phyloP scores from a whole-genome alignment of 2,329 filamentous ascomycete genomes.

The Tolypocladium capitatum region DNA sequence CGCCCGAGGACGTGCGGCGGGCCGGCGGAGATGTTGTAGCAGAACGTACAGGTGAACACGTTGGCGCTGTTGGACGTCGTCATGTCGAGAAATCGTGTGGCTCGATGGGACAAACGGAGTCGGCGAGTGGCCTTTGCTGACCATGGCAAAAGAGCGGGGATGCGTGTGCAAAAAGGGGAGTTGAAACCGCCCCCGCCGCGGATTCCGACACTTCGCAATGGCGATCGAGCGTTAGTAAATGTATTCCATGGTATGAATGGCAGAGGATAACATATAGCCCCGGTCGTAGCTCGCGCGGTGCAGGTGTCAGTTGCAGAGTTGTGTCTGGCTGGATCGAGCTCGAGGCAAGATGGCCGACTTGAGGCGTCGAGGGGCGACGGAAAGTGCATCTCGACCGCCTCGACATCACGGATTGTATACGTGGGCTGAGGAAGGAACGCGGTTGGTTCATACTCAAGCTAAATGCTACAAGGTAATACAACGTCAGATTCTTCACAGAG shows the following conservation, averaged over 20 bases:
- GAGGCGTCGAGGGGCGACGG: neutral
- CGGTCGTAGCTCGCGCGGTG: neutral
- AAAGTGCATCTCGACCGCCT: neutral
- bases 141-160: neutral
- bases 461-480: neutral
- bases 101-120: no score
- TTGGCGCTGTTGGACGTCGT: neutral
- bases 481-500: no score
- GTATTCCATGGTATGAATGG: neutral
- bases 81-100: neutral
- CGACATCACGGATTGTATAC: neutral
- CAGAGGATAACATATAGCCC: neutral
- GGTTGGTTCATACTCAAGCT: neutral
- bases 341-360: neutral
- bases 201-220: neutral
- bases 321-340: neutral
- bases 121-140: neutral
- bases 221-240: neutral
- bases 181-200: neutral
- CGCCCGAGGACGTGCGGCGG: constrained; percentile 29
- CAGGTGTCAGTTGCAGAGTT: neutral
- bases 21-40: constrained; percentile 28
- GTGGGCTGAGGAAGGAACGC: neutral
- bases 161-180: no score
- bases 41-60: constrained; percentile 42